Base-by-base conservation (phyloP, 1,284 basidiomycete species). In the Leccinum fallax region DNA sequence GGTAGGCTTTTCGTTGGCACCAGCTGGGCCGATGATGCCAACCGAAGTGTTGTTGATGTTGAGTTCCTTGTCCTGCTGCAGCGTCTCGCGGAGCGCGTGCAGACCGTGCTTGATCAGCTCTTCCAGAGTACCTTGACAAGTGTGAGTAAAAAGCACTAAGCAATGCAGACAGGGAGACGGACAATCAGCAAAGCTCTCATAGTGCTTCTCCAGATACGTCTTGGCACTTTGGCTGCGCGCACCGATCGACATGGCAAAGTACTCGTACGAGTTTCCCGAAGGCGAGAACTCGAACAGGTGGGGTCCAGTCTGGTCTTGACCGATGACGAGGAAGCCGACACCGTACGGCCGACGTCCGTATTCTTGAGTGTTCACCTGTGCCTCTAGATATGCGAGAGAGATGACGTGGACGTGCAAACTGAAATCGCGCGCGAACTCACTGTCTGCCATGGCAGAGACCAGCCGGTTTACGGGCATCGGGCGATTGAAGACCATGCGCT, bases 221-320 rank as follows among this genome's bases (percentile, higher is more conserved):
- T 98, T 99, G 59, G 97, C 97, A 69, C 93, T 96, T 79, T 99
- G 97, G 77, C 90, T 94, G 55, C 97, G 87, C 16, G 97, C 97
- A 57, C 97, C 97, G 76, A 99, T 98, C 32, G 94, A 96, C 88
- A 98, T 97, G 52, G 97, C 97, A 74, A 90, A 95, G 81, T 98
- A 99, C 78, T 99, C 97, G 75, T 97, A 98, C 56, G 95, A 95
- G 74, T 95, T 97, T 30, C 97, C 97, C 0, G 96, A 93, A 1
- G 97, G 97, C 1, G 94, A 95, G 80, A 99, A 99, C 77, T 99
- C 97, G 79, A 94, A 98, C 53, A 99, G 87, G 78, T 99, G 97
- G 10, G 97, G 96, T 1, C 97, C 97, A 32, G 90, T 89, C 73
- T 94, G 90, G 79, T 99, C 97, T 73, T 93, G 88, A 8, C 97